Evolutionary conservation across 2,329 filamentous ascomycete species (phyloP).

Genomic region (Penicillium sp.): DNA sequence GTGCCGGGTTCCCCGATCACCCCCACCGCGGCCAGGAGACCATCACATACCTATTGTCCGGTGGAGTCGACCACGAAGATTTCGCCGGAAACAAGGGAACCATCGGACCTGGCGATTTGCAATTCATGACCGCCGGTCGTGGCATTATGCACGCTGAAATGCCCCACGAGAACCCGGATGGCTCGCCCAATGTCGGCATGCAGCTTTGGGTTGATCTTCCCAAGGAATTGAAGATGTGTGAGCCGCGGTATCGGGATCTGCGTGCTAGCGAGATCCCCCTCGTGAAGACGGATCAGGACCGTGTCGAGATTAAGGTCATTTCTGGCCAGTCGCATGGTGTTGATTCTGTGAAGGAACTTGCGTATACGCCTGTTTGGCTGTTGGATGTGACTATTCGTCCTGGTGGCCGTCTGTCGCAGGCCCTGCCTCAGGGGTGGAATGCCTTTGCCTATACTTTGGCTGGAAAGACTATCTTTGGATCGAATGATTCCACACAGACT

Average conservation of each 20-base stretch:
- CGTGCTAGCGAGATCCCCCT: slow-evolving; percentile 77
- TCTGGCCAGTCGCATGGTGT: slow-evolving; percentile 82
- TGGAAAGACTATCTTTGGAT: slow-evolving; percentile 70
- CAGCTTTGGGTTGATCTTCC: slow-evolving; percentile 97
- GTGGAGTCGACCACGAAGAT: slow-evolving; percentile 89
- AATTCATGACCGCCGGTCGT: slow-evolving; percentile 95
- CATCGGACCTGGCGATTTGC: slow-evolving; percentile 84
- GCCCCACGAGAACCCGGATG: slow-evolving; percentile 79
- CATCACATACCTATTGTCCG: slow-evolving; percentile 87
- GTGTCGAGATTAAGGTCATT: slow-evolving; percentile 86
- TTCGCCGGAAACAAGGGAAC: slow-evolving; percentile 86
- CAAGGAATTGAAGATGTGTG: slow-evolving; percentile 78
- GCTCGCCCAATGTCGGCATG: slow-evolving; percentile 79
- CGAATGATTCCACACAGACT: slow-evolving; percentile 43
- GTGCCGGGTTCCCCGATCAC: slow-evolving; percentile 90
- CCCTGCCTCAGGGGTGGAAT: slow-evolving; percentile 82
- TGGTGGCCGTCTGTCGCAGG: slow-evolving; percentile 77
- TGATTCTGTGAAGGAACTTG: slow-evolving; percentile 85
- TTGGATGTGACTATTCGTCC: slow-evolving; percentile 82
- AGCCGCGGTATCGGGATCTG: slow-evolving; percentile 90
- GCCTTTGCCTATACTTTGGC: slow-evolving; percentile 86
- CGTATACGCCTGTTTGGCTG: slow-evolving; percentile 97
- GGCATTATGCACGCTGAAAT: slow-evolving; percentile 97
- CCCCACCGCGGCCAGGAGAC: slow-evolving; percentile 82
- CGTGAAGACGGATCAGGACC: slow-evolving; percentile 72